Evolutionary conservation across 139 green algal species (phyloP), one percentile per base, ranked within the genome.

Genomic region (Diplosphaera chodatii): DNA sequence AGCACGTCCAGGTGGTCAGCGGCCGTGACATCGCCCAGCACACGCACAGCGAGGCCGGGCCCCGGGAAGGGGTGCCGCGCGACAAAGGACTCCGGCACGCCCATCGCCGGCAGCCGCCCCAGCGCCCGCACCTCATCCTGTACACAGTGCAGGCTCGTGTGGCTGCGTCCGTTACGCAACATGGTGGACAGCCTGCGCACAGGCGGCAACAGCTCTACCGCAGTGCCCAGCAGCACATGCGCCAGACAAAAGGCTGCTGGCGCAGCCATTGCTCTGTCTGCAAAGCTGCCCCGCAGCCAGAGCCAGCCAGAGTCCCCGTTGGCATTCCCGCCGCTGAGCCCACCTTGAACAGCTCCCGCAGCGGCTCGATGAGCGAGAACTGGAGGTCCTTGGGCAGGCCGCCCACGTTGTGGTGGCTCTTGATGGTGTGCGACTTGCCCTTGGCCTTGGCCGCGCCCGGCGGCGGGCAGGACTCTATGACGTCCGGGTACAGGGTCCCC

Each of bases 401-500:
- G 27, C 95, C 95, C 59, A 99, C 95, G 83, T 99, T 99, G 87
- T 99, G 95, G 80, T 99, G 95, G 69, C 82, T 93, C 88, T 99
- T 99, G 88, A 99, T 99, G 56, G 88, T 99, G 89, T 99, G 95
- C 72, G 81, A 93, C 89, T 99, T 93, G 86, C 97, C 98, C 89
- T 99, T 93, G 86, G 97, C 98, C 88, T 96, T 86, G 64, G 83
- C 89, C 48, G 77, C 92, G 71, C 95, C 95, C 20, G 95, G 95
- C 1, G 95, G 95, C 25, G 95, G 95, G 79, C 91, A 97, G 4
- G 88, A 96, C 86, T 99, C 95, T 48, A 99, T 99, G 2, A 99
- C 95, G 72, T 99, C 95, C 1, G 95, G 95, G 78, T 99, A 99
- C 29, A 98, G 84, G n/a, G 93, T 98, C 29, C 93, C 93, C 84